Evolutionary conservation across 192 early-diverging fungal species (phyloP).

Genomic region (Thoreauomyces humboldtii): DNA sequence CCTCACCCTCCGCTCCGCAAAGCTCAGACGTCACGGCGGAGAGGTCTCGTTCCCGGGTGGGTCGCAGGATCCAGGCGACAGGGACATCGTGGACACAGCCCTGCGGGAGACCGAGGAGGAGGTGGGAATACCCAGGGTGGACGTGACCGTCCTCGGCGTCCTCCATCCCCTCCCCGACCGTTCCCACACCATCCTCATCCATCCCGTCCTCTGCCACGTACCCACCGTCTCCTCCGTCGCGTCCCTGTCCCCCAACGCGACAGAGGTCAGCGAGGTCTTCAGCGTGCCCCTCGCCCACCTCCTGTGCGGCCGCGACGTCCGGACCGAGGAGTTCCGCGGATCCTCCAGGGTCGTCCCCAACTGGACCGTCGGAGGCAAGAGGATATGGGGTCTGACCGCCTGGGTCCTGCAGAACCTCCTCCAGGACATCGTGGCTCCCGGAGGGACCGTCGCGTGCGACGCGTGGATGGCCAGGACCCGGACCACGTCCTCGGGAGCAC

Average conservation of each 20-base stretch:
- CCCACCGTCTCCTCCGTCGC: constrained; percentile 32
- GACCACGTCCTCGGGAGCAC: too few species aligned
- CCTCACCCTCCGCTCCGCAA: constrained; percentile 70
- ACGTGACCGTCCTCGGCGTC: constrained; percentile 60
- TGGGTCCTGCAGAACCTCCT: constrained; percentile 64
- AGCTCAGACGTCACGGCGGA: constrained; percentile 70
- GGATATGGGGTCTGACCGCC: constrained; percentile 63
- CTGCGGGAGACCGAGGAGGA: constrained; percentile 83
- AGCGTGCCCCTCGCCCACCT: constrained; percentile 65
- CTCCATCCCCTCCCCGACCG: constrained; percentile 50
- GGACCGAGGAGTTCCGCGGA: constrained; percentile 46
- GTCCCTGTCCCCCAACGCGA: constrained; percentile 48
- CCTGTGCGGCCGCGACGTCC: constrained; percentile 42
- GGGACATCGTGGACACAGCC: constrained; percentile 58
- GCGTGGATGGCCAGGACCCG: too few species aligned
- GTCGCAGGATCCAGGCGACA: constrained; percentile 52
- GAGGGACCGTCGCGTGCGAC: neutral
- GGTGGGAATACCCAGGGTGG: constrained; percentile 47
- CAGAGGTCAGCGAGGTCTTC: constrained; percentile 73
- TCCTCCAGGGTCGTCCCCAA: constrained; percentile 51
- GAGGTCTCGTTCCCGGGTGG: constrained; percentile 61
- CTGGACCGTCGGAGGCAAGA: constrained; percentile 46
- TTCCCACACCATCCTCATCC: constrained; percentile 24
- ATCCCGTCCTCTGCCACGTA: constrained; percentile 27
- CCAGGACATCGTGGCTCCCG: constrained; percentile 25